Evolutionary conservation across 345 rosid species (phyloP), one percentile per base, ranked within the genome.

Genomic region (Nephelium lappaceum): DNA sequence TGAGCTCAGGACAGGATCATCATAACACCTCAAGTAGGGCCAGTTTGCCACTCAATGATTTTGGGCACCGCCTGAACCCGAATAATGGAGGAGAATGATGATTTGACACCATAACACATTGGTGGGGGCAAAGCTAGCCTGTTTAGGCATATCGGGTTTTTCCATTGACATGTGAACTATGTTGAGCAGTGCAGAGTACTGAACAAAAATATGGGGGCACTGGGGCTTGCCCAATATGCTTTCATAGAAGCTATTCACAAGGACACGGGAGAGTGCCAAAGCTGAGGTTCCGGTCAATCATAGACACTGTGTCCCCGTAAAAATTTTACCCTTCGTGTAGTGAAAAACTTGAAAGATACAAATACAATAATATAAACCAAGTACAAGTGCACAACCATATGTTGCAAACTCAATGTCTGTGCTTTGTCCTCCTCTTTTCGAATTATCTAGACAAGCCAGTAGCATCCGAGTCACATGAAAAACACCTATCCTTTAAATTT

Each of bases 81-180:
- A 73, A 69, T 41, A 76, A 63, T 53, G 73, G 74, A 81, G 72
- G 55, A 64, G 71, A 21, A 51, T 27, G 58, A 65, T 68, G 84
- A 84, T 81, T 71, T 78, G 86, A 81, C 84, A 77, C 84, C 82
- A 78, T 75, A 36, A 21, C 45, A 18, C 53, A 19, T 66, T 72
- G 76, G 82, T 72, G 80, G 82, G 86, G 75, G 60, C 75, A n/a
- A 36, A 67, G 36, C 14, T 65, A 67, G 67, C 78, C 60, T 77
- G 67, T 76, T 53, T 38, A 41, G 5, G 57, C 73, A 36, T 76
- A 67, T 74, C 67, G 27, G 36, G 64, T 74, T 39, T 66, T 47
- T 64, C 71, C 71, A 69, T 31, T 55, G 77, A 73, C 69, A 67
- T 53, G 76, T 74, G 47, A 74, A 63, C 66, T 67, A 69, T 49